A percentile compares a stretch with the other conserved stretches of the same genome.
These are phyloP conservation scores for Claviceps capensis DNA, from an alignment of 2,329 filamentous ascomycete genomes.

Conservation along the genomic window DNA sequence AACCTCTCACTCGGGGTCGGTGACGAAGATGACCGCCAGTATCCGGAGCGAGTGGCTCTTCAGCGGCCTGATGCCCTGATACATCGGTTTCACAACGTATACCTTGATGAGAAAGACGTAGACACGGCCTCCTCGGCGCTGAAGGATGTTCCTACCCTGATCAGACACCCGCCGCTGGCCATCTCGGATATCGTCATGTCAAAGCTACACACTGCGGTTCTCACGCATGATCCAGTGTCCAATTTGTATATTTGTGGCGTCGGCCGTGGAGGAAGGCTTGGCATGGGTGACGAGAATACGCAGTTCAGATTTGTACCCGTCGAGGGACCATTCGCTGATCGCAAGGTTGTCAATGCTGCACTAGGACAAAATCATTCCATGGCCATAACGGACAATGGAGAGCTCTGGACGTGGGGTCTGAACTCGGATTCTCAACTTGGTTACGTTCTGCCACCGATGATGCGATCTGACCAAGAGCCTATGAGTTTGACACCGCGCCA, in stretches of 20 bases:
- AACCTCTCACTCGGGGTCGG: slow-evolving; percentile 86
- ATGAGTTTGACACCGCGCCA: slow-evolving; percentile 72
- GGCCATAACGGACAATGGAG: slow-evolving; percentile 72
- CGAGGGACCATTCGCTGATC: slow-evolving; percentile 60
- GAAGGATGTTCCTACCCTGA: slow-evolving; percentile 54
- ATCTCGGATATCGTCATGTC: slow-evolving; percentile 78
- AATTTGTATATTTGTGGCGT: slow-evolving; percentile 92
- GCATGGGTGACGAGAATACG: slow-evolving; percentile 79
- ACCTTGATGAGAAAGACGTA: slow-evolving; percentile 35
- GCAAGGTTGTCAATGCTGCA: slow-evolving; percentile 62
- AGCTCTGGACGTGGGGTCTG: slow-evolving; percentile 88
- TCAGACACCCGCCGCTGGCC: slow-evolving; percentile 57
- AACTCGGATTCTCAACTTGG: slow-evolving; percentile 79
- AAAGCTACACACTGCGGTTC: slow-evolving; percentile 78
- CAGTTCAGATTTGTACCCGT: slow-evolving; percentile 77
- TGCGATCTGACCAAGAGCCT: slow-evolving; percentile 64
- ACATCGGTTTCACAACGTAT: slow-evolving; percentile 57
- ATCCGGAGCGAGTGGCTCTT: slow-evolving; percentile 69
- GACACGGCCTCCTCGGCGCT: slow-evolving; percentile 16
- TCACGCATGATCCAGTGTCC: slow-evolving; percentile 75
- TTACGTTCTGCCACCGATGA: slow-evolving; percentile 56
- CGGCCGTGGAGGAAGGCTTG: slow-evolving; percentile 77
- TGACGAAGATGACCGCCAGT: slow-evolving; percentile 91
- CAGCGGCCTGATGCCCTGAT: slow-evolving; percentile 67
- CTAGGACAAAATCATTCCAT: slow-evolving; percentile 86